Conservation (phyloP, 31 red algal genomes). For the Porphyra umbilicalis region DNA sequence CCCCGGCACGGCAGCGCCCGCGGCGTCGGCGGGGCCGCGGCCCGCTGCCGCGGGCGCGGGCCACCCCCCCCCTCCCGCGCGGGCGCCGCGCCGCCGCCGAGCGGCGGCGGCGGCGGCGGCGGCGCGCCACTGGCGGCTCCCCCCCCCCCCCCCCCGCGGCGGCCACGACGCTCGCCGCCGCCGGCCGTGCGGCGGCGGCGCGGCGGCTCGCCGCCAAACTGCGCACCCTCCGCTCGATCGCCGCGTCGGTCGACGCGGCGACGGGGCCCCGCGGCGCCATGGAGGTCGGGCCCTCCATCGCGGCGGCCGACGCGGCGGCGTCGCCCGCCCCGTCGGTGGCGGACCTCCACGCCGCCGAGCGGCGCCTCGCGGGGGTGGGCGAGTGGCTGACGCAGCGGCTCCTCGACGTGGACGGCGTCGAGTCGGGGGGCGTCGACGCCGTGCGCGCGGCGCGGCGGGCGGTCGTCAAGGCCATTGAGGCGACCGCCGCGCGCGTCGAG, state of each 20-base stretch:
- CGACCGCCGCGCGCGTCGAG: background rate
- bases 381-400: conserved; percentile 69
- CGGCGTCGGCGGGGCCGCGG: background rate
- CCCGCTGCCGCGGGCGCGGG: background rate
- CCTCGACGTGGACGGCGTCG: conserved; percentile 48
- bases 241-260: background rate
- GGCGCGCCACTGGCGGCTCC: background rate
- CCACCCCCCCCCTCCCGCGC: background rate
- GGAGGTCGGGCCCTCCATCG: background rate
- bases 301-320: no score
- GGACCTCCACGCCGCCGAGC: conserved; percentile 7
- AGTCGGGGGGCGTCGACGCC: conserved; percentile 32
- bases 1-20: background rate
- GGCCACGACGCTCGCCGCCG: background rate
- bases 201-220: background rate
- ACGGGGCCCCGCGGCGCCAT: background rate
- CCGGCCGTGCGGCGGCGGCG: background rate
- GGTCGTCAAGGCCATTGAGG: conserved; percentile 33
- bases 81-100: background rate
- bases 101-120: no score
- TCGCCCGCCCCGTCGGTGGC: background rate
- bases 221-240: background rate
- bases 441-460: conserved; percentile 44
- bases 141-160: background rate
- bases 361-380: conserved; percentile 33